Conservation (phyloP, 148 eudicot species). For the Beta vulgaris region DNA sequence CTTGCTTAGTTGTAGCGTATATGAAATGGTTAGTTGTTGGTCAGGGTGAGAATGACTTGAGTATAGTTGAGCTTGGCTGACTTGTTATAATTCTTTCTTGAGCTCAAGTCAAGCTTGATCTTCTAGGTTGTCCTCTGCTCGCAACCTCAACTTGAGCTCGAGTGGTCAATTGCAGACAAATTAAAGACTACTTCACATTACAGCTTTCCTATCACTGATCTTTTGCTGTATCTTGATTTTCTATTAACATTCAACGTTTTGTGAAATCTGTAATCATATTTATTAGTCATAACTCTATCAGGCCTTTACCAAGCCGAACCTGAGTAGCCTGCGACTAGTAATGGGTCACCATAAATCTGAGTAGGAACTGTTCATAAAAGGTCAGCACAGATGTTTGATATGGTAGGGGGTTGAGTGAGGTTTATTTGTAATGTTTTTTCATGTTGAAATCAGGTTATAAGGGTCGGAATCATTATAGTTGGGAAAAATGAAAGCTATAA, state of each 20-base stretch:
- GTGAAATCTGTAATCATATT: background rate
- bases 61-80: too few species aligned
- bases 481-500: too few species aligned
- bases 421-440: background rate
- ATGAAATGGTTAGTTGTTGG: background rate
- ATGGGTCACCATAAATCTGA: background rate
- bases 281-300: background rate
- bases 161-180: background rate
- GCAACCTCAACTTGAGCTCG: too few species aligned
- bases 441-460: background rate
- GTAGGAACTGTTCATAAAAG: background rate
- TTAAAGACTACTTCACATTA: background rate
- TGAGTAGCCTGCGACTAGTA: background rate
- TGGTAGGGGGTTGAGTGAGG: background rate
- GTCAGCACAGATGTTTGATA: background rate
- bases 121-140: background rate
- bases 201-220: background rate
- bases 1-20: background rate
- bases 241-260: background rate
- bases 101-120: background rate
- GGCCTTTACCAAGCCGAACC: background rate
- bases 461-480: background rate
- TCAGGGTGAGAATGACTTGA: background rate
- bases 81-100: too few species aligned
- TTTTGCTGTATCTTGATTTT: background rate